Percentiles rank a stretch among this genome's conserved stretches.
Conservation (phyloP, 805 yeast species). For the Brettanomyces anomalus region DNA sequence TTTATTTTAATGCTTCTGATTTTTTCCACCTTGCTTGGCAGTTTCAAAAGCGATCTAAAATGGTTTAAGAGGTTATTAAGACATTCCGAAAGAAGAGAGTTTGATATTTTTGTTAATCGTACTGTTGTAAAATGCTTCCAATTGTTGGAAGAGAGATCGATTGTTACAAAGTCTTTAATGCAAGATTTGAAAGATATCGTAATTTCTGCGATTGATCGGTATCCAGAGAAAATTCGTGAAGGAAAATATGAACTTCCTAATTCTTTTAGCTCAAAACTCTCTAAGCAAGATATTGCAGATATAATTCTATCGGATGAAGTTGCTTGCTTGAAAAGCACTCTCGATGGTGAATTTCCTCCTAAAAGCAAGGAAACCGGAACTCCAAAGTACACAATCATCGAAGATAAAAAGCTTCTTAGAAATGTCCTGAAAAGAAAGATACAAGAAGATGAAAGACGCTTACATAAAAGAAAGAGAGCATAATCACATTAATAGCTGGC, state of each 20-base stretch:
- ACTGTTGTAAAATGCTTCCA: conserved; percentile 53
- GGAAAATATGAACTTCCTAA: conserved; percentile 12
- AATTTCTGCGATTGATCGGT: conserved; percentile 31
- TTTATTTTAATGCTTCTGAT: conserved; percentile 44
- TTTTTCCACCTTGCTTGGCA: conserved; percentile 30
- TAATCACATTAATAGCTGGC: background rate
- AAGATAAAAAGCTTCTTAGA: conserved; percentile 50
- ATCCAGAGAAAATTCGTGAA: conserved; percentile 29
- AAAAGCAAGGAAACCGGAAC: conserved; percentile 12
- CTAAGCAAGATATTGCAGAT: conserved; percentile 38
- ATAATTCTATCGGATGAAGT: conserved; percentile 51
- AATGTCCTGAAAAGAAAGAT: conserved; percentile 47
- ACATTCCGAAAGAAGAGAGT: conserved; percentile 16
- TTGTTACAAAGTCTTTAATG: conserved; percentile 30
- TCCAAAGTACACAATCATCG: conserved; percentile 33
- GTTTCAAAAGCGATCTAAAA: conserved; percentile 22
- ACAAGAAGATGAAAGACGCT: conserved; percentile 21
- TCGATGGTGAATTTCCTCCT: conserved; percentile 14
- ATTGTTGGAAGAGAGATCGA: conserved; percentile 39
- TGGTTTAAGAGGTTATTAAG: conserved; percentile 24
- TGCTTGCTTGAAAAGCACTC: conserved; percentile 35
- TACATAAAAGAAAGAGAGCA: conserved; percentile 9
- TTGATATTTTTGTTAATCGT: conserved; percentile 34
- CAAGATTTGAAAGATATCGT: conserved; percentile 27
- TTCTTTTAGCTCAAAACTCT: conserved; percentile 4